Base-by-base conservation (phyloP, 1,284 basidiomycete genomes). In the Athelia sp. region DNA sequence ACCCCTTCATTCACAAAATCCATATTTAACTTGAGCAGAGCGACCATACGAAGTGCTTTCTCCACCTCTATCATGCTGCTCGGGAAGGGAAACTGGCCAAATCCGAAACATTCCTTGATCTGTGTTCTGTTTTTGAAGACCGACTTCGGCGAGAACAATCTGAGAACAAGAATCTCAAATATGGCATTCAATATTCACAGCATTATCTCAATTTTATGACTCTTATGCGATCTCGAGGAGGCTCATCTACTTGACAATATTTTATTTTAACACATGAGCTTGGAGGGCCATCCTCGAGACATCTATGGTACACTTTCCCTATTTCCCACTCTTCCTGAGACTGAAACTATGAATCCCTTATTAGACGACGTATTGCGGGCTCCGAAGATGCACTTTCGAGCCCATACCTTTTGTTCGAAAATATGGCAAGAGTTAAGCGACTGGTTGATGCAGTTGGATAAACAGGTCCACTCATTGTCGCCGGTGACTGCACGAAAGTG, bases 401-500 rank as follows among this genome's bases (percentile, higher is more conserved):
- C 23, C 55, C 54, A 2, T 47, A 50, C 38, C 49, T 56, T 1
- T 51, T 56, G n/a, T 54, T 31, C 34, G 55, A 58, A 34, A 58
- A 58, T 31, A 44, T 58, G 14, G 56, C 57, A 3, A 47, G 54
- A 2, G 50, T 58, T n/a, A 56, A 57, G 34, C 53, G 54, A 2
- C 50, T 56, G 21, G 52, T 47, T 0, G 48, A 54, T 18, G 49
- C 51, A 13, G 32, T 58, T 2, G n/a, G 43, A 0, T 58, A 60
- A 31, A 31, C 18, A 17, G 57, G 58, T 1, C 56, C 57, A 9
- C 36, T 60, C 18, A 26, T 49, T 2, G 45, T 56, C 31, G 57
- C 49, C 2, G 54, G 59, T 1, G 62, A 63, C 29, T 58, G 58
- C 23, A 63, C 61, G 1, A 62, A 62, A 42, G 61, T 64, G 2